Evolutionary conservation across 805 yeast species (phyloP).

Genomic region (Zygoascus bituminiphila): DNA sequence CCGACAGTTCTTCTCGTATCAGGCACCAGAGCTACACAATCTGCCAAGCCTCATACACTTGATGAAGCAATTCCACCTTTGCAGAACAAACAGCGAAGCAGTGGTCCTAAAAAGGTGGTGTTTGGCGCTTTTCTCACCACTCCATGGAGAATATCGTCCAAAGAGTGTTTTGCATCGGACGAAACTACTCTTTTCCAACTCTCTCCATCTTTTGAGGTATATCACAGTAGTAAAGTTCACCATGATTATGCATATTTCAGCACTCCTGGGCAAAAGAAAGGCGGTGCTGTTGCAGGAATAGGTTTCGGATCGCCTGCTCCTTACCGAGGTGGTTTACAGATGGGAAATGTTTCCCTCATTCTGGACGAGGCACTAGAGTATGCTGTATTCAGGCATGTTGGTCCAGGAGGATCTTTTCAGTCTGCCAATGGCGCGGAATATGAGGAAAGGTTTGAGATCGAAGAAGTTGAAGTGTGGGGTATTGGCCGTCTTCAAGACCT

Average conservation of each 20-base stretch:
- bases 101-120: conserved; percentile 33
- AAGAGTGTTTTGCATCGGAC: conserved; percentile 54
- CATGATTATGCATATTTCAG: conserved; percentile 48
- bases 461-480: conserved; percentile 87
- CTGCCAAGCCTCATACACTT: conserved; percentile 15
- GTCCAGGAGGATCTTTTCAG: conserved; percentile 42
- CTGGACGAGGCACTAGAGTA: conserved; percentile 72
- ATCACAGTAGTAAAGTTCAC: conserved; percentile 28
- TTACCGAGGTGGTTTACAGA: conserved; percentile 37
- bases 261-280: conserved; percentile 30
- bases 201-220: conserved; percentile 56
- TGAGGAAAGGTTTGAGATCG: conserved; percentile 64
- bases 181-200: conserved; percentile 55
- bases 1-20: conserved; percentile 66
- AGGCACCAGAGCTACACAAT: conserved; percentile 39
- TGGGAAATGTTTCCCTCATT: conserved; percentile 75
- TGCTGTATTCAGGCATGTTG: conserved; percentile 67
- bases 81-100: conserved; percentile 5
- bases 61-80: conserved; percentile 21
- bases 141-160: conserved; percentile 75
- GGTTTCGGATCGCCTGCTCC: conserved; percentile 69
- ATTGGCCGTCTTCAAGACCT: conserved; percentile 73
- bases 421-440: conserved; percentile 32
- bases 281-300: conserved; percentile 46
- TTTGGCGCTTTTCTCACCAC: conserved; percentile 58